Evolutionary conservation across 805 yeast species (phyloP).

Genomic region (Nakazawaea siamensis): DNA sequence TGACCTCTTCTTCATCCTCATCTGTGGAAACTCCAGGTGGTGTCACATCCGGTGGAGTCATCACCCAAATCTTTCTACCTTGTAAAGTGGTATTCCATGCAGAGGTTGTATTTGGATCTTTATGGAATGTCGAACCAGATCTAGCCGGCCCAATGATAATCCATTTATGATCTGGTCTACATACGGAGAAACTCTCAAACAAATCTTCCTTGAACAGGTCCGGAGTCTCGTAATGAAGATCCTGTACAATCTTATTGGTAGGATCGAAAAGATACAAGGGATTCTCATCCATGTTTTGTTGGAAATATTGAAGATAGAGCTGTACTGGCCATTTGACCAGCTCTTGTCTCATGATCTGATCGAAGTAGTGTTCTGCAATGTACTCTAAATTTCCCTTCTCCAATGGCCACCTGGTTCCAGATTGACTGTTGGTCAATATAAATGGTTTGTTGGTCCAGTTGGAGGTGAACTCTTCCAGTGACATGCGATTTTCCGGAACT

Average conservation of each 20-base stretch:
- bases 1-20: constrained; percentile 76
- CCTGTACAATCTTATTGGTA: constrained; percentile 55
- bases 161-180: constrained; percentile 93
- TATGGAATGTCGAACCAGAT: constrained; percentile 86
- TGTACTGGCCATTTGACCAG: constrained; percentile 71
- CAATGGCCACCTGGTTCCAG: constrained; percentile 46
- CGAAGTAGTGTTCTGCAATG: constrained; percentile 46
- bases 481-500: constrained; percentile 34
- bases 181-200: constrained; percentile 46
- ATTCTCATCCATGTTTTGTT: constrained; percentile 63
- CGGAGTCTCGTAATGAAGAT: constrained; percentile 51
- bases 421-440: constrained; percentile 31
- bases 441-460: constrained; percentile 54
- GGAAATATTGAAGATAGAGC: constrained; percentile 53
- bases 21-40: constrained; percentile 87
- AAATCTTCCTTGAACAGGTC: constrained; percentile 47
- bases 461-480: constrained; percentile 32
- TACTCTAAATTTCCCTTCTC: constrained; percentile 42
- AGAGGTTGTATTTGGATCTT: constrained; percentile 84
- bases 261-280: constrained; percentile 87
- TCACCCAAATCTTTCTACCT: constrained; percentile 80
- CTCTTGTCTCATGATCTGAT: constrained; percentile 71
- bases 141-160: constrained; percentile 75
- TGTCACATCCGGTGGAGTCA: constrained; percentile 68
- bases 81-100: constrained; percentile 82